phyloP scores from a whole-genome alignment of 2,329 filamentous ascomycete genomes.

The Calonectria honghensis region DNA sequence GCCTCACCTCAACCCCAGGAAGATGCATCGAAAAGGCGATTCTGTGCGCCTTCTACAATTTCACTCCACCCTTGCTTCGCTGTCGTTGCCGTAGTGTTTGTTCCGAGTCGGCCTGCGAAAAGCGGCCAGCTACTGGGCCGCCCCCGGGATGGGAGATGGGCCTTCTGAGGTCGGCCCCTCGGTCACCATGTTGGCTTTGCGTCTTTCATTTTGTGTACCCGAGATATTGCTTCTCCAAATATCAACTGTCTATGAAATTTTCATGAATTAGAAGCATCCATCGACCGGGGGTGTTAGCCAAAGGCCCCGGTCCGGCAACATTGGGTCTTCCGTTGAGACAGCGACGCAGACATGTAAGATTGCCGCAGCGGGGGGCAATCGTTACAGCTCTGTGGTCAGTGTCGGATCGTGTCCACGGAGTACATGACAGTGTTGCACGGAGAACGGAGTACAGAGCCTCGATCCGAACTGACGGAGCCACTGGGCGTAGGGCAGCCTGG shows the following conservation, averaged over 20 bases:
- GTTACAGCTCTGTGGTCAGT: neutral
- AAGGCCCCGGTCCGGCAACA: conserved; percentile 43
- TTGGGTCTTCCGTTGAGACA: conserved; percentile 52
- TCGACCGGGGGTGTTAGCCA: conserved; percentile 19
- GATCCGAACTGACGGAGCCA: conserved; percentile 27
- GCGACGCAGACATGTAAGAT: conserved; percentile 45
- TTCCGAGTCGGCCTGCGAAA: conserved; percentile 9
- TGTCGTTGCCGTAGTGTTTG: conserved; percentile 28
- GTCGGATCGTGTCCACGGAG: conserved; percentile 20
- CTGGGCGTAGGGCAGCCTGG: neutral
- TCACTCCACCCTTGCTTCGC: conserved; percentile 25
- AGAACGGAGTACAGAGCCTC: conserved; percentile 28
- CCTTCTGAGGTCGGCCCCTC: neutral
- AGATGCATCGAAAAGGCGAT: conserved; percentile 15
- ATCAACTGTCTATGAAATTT: conserved; percentile 28
- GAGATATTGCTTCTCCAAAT: conserved; percentile 29
- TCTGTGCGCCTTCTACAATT: conserved; percentile 27
- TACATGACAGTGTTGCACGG: conserved; percentile 25
- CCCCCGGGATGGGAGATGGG: conserved; percentile 9
- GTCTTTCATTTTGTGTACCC: conserved; percentile 19
- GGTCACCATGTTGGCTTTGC: conserved; percentile 8
- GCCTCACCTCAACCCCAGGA: conserved; percentile 29
- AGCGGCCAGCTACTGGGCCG: conserved; percentile 21
- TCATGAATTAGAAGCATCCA: conserved; percentile 33
- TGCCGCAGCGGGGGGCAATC: conserved; percentile 34